Base-by-base conservation (phyloP, 2,329 filamentous ascomycete genomes). In the Trichoderma harzianum region DNA sequence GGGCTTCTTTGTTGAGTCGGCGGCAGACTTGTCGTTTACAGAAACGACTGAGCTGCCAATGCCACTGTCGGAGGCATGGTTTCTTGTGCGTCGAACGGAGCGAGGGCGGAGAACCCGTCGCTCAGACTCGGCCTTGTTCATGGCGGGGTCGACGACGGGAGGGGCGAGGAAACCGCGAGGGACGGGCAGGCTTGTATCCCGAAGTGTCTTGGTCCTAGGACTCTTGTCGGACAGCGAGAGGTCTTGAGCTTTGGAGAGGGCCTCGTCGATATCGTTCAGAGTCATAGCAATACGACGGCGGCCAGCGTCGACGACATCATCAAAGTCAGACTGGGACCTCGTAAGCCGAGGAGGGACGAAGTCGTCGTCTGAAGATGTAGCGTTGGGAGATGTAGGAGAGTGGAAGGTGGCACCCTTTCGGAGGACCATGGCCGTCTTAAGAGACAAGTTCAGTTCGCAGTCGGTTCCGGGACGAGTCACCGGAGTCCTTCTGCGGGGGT, bases 21-120 rank as follows among this genome's bases (percentile, higher is more conserved):
- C 80, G 72, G 75, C 77, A 75, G 83, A 80, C 79, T 89, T 87
- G 74, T 88, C 85, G 70, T 83, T 84, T 39, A 84, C 86, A 62
- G 89, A 92, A 73, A 86, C 88, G 77, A 97, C 86, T 55, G 94
- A 97, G 57, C 93, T 92, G 67, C 95, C 95, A 74, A 98, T 86
- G 69, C 94, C 95, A 80, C 94, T 97, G 83, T 98, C 95, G 18
- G 93, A 96, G 72, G 89, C 88, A 82, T 94, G 91, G 78, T 90
- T 88, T 78, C 90, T 87, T 57, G 85, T 86, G 73, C 84, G 83
- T 78, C 89, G 87, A 72, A 86, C 86, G 65, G 83, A 84, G 72
- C 87, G 87, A 74, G 87, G 86, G 72, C 86, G 88, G 74, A 87
- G 80, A 53, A 86, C 82, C 73, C 85, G 85, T 72, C 85, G 82